Conservation (phyloP, 768 basidiomycete genomes). For the Hygrocybe coccinea region DNA sequence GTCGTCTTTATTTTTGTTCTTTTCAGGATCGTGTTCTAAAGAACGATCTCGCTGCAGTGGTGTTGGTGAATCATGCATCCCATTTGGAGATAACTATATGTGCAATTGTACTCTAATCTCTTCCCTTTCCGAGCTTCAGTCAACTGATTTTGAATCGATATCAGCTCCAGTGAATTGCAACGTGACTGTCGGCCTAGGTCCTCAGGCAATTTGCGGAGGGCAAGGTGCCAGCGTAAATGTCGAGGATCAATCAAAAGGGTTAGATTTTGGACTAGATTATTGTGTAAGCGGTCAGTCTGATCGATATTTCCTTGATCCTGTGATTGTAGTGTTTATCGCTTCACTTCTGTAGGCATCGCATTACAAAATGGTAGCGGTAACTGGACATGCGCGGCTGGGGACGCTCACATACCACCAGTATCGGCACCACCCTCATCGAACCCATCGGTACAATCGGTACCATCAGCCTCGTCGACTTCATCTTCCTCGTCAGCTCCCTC, state of each 20-base stretch:
- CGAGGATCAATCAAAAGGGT: neutral
- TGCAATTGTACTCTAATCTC: neutral
- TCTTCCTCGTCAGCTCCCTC: neutral
- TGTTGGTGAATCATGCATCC: neutral
- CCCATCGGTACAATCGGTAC: slow-evolving; percentile 14
- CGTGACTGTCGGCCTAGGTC: neutral
- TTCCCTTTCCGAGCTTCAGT: neutral
- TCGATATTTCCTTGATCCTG: neutral
- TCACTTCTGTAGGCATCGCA: neutral
- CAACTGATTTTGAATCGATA: neutral
- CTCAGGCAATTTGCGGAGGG: neutral
- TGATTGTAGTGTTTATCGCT: neutral
- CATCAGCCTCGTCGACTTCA: slow-evolving; percentile 4
- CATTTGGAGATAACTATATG: neutral
- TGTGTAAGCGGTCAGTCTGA: neutral
- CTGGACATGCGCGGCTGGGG: neutral
- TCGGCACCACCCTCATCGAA: neutral
- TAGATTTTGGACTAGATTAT: neutral
- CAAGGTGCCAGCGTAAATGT: neutral
- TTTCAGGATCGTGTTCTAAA: neutral
- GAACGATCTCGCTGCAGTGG: neutral
- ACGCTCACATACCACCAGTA: neutral
- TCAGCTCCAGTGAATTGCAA: neutral
- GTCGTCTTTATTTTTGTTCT: neutral
- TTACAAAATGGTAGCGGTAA: neutral